A percentile compares a stretch with the other conserved stretches of the same genome.
Evolutionary conservation across 2,329 filamentous ascomycete species (phyloP).

Genomic region (Clathrospora elynae): DNA sequence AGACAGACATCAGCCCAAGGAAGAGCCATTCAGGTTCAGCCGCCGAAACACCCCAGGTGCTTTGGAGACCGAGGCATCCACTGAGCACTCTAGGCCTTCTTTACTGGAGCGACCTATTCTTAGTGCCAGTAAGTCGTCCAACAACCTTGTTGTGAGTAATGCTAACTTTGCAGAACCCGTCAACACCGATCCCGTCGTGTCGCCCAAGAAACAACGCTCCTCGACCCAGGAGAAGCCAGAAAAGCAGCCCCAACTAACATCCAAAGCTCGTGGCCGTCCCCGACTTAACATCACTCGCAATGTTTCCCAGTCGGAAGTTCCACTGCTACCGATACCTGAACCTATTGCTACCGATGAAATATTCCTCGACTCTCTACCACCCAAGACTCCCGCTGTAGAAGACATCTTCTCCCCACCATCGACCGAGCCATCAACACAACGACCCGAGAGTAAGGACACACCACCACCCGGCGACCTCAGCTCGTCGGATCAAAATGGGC

Average conservation of each 20-base stretch:
- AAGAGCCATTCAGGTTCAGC: conserved; percentile 56
- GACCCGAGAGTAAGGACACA: conserved; percentile 49
- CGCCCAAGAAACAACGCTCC: conserved; percentile 48
- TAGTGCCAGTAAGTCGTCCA: conserved; percentile 49
- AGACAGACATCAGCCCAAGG: conserved; percentile 38
- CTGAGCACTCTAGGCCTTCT: conserved; percentile 23
- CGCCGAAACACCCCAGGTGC: conserved; percentile 39
- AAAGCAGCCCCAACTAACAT: conserved; percentile 30
- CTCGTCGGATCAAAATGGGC: conserved; percentile 41
- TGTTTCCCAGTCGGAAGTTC: conserved; percentile 24
- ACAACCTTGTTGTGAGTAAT: conserved; percentile 14
- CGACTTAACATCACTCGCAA: conserved; percentile 36
- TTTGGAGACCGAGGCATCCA: conserved; percentile 21
- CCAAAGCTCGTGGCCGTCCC: conserved; percentile 29
- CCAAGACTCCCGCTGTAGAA: conserved; percentile 47
- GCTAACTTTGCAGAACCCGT: conserved; percentile 51
- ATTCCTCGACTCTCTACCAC: conserved; percentile 44
- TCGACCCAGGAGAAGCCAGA: conserved; percentile 34
- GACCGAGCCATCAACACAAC: conserved; percentile 49
- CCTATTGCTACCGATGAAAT: conserved; percentile 37
- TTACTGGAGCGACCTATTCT: conserved; percentile 46
- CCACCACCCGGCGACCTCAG: conserved; percentile 51
- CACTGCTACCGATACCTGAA: conserved; percentile 27
- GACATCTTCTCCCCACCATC: conserved; percentile 53
- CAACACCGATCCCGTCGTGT: conserved; percentile 55